Percentiles rank a stretch among this genome's conserved stretches.
These are phyloP conservation scores for Lasiodiplodia theobromae DNA, from an alignment of 2,329 filamentous ascomycete genomes.

Conservation along the genomic window DNA sequence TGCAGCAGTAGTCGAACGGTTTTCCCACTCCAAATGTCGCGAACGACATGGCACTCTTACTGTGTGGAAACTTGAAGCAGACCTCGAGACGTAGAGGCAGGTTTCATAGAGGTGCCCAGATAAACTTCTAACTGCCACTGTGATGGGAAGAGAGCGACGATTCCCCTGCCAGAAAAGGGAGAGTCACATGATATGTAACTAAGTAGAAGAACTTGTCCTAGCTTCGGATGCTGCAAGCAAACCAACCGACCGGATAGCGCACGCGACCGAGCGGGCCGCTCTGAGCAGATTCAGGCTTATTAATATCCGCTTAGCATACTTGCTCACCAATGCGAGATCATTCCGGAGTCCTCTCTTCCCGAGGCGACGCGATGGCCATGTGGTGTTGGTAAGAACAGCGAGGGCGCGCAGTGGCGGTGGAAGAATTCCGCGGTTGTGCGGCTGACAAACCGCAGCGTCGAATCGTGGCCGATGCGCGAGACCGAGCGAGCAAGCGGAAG, in stretches of 20 bases:
- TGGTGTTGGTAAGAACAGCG: too few species aligned
- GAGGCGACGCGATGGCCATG: background rate
- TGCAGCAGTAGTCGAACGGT: too few species aligned
- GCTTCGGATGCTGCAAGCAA: background rate
- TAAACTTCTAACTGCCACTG: too few species aligned
- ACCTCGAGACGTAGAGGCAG: too few species aligned
- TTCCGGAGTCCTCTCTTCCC: background rate
- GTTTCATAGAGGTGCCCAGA: too few species aligned
- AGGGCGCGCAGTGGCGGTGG: background rate
- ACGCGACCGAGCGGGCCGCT: background rate
- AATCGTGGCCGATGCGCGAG: background rate
- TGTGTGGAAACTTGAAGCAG: too few species aligned
- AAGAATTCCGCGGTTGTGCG: constrained; percentile 21
- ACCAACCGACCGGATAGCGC: background rate
- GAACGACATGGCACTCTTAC: too few species aligned
- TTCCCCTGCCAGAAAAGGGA: background rate
- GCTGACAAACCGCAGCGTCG: constrained; percentile 14
- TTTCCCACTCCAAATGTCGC: too few species aligned
- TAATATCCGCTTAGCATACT: background rate
- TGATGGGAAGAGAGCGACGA: background rate
- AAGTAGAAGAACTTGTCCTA: background rate
- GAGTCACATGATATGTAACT: background rate
- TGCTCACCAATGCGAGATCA: background rate
- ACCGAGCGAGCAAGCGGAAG: constrained; percentile 1
- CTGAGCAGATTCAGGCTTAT: too few species aligned